Percentiles rank a stretch among this genome's conserved stretches.
These are phyloP conservation scores for Cruciata laevipes DNA, from an alignment of 257 asterid genomes.

Conservation along the genomic window DNA sequence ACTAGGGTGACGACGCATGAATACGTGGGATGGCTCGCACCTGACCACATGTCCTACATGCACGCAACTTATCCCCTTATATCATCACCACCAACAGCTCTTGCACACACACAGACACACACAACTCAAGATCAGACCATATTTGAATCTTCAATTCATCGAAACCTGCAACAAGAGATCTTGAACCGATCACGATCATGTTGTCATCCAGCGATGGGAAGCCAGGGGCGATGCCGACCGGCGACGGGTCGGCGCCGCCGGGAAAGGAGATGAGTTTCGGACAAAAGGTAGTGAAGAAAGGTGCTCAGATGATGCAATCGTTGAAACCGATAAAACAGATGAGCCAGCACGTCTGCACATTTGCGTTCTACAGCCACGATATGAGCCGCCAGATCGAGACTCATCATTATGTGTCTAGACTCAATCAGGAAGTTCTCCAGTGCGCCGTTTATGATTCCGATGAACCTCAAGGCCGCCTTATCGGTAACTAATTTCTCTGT, in stretches of 20 bases:
- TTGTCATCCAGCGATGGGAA: constrained; percentile 6
- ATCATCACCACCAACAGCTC: not conserved
- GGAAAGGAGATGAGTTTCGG: constrained; percentile 54
- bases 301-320: constrained; percentile 62
- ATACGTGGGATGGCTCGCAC: not conserved
- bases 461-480: constrained; percentile 52
- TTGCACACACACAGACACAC: not conserved
- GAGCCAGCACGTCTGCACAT: constrained; percentile 74
- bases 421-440: constrained; percentile 67
- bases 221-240: constrained; percentile 7
- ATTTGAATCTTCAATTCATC: not conserved
- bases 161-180: not conserved
- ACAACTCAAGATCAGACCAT: not conserved
- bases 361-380: constrained; percentile 77
- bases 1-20: not conserved
- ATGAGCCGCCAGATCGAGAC: constrained; percentile 74
- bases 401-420: constrained; percentile 54
- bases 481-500: constrained; percentile 30
- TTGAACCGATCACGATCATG: not conserved
- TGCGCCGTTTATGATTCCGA: constrained; percentile 87
- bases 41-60: not conserved
- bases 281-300: constrained; percentile 47
- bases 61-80: not conserved
- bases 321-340: constrained; percentile 57
- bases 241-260: constrained; percentile 62